phyloP scores from a whole-genome alignment of 257 asterid genomes.

The Solanum microdontum region DNA sequence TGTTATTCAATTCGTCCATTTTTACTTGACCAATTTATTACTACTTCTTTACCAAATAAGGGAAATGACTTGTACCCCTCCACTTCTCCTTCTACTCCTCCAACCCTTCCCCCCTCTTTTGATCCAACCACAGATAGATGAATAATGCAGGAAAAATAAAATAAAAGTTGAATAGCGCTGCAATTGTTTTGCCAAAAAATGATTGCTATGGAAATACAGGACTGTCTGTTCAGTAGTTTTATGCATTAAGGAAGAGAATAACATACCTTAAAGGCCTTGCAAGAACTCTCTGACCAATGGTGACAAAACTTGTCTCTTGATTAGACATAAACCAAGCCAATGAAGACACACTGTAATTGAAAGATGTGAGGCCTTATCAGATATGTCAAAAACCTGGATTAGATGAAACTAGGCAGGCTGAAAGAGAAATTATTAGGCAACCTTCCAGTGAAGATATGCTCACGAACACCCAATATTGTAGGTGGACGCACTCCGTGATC shows the following conservation, averaged over 20 bases:
- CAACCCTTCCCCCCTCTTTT: background rate
- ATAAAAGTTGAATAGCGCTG: background rate
- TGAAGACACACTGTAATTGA: constrained; percentile 80
- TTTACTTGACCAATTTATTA: background rate
- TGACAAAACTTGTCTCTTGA: constrained; percentile 98
- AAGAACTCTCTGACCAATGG: constrained; percentile 97
- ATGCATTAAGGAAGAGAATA: constrained; percentile 2
- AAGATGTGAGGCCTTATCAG: constrained; percentile 13
- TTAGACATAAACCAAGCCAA: constrained; percentile 99
- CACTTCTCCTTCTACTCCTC: background rate
- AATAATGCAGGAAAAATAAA: background rate
- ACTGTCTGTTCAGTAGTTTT: background rate
- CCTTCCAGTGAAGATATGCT: constrained; percentile 98
- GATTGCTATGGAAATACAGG: background rate
- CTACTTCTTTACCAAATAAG: background rate
- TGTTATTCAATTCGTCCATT: background rate
- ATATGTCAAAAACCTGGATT: background rate
- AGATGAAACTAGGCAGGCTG: background rate
- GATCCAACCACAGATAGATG: background rate
- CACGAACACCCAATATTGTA: constrained; percentile 91
- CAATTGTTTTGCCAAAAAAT: background rate
- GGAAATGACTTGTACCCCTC: background rate
- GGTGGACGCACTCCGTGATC: constrained; percentile 98
- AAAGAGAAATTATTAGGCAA: constrained; percentile 10
- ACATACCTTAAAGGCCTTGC: constrained; percentile 94